Conservation (phyloP, 129 eudicot species). For the Heracleum sosnowskyi region DNA sequence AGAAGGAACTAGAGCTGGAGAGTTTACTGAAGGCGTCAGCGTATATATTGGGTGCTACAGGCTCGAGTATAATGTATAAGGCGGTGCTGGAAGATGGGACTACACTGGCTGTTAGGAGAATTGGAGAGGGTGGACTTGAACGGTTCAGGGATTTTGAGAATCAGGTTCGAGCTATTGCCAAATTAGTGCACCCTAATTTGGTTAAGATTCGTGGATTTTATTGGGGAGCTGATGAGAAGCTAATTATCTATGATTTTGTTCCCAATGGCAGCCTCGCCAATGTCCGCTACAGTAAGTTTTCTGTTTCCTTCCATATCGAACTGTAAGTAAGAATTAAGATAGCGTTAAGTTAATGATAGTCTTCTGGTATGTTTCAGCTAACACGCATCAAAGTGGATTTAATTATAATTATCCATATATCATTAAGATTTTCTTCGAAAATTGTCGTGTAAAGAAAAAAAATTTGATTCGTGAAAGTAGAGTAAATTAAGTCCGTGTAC, state of each 20-base stretch:
- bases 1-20: conserved; percentile 61
- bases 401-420: background rate
- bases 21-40: conserved; percentile 89
- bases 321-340: conserved; percentile 17
- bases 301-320: background rate
- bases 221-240: conserved; percentile 92
- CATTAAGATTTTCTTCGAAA: background rate
- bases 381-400: background rate
- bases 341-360: background rate
- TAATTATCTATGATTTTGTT: conserved; percentile 81
- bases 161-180: conserved; percentile 69
- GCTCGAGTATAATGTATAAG: conserved; percentile 86
- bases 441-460: background rate
- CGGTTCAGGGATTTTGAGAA: conserved; percentile 82
- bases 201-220: conserved; percentile 86
- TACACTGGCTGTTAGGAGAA: conserved; percentile 66
- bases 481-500: background rate
- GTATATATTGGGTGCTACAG: conserved; percentile 72
- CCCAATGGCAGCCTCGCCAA: conserved; percentile 94
- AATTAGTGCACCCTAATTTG: conserved; percentile 80
- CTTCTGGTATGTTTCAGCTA: background rate
- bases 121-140: conserved; percentile 76
- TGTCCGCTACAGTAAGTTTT: conserved; percentile 75
- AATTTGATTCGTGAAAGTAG: background rate
- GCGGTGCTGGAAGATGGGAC: conserved; percentile 90